Evolutionary conservation across 129 eudicot genomes (phyloP), one percentile per base, ranked within the genome.

Genomic region (Lonicera japonica): DNA sequence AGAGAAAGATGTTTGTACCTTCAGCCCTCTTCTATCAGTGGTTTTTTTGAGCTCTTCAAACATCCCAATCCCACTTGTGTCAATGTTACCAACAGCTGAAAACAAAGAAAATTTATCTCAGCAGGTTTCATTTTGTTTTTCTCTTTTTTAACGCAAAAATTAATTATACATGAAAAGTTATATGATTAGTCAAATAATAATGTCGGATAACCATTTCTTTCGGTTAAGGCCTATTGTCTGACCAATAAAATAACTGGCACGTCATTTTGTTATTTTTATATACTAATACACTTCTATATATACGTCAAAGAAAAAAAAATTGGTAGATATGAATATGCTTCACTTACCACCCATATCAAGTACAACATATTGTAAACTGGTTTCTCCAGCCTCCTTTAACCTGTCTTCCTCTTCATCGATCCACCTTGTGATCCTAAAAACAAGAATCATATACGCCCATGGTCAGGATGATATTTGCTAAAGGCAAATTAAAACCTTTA

Each of bases 11-110:
- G 36, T 29, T 46, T 3, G 6, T 66, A 90, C 97, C 95, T 85
- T 84, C 59, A 92, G 81, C 54, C 82, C 98, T 77, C 89, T 74
- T 65, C 87, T 74, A 54, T 92, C 95, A 21, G 73, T 39, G 41
- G 55, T 68, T 73, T 82, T 85, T 66, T 82, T 82, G 22, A 92
- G 70, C 74, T 92, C 98, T 56, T 84, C 96, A 9, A 92, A 69
- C 98, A 92, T 92, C 66, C 96, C 80, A 60, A 82, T 80, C 58
- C 96, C 98, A 25, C 98, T 92, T 0, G 98, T 85, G 63, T 92
- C 98, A 24, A 92, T 85, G 83, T 86, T 80, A 47, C 86, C 98
- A 50, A 92, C 89, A n/a, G 95, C 98, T 92, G 80, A 61, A 50
- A 68, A 2, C 6, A 55, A 64, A 29, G 2, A 29, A 29, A 29